phyloP scores from a whole-genome alignment of 495 filamentous ascomycete species.

The Oidiodendron maius region DNA sequence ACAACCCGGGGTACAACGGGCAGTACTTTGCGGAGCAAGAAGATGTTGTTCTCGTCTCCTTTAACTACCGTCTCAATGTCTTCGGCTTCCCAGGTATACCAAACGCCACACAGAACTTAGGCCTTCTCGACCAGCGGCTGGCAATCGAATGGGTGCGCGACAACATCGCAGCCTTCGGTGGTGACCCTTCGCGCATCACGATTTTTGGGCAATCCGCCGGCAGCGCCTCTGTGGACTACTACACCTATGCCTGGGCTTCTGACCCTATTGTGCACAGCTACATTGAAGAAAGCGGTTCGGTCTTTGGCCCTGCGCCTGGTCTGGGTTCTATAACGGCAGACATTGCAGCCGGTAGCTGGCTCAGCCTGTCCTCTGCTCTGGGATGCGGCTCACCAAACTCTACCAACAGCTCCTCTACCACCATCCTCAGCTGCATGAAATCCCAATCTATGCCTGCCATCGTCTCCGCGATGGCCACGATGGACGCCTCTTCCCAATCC shows the following conservation, averaged over 20 bases:
- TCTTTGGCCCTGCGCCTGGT: conserved; percentile 35
- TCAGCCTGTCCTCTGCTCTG: conserved; percentile 33
- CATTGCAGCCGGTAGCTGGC: conserved; percentile 27
- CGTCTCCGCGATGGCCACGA: conserved; percentile 6
- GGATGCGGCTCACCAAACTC: conserved; percentile 30
- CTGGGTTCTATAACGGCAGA: conserved; percentile 25
- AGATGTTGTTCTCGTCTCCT: conserved; percentile 52
- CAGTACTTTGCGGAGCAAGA: conserved; percentile 36
- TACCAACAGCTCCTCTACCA: conserved; percentile 24
- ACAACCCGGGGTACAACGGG: conserved; percentile 32
- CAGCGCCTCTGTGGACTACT: conserved; percentile 43
- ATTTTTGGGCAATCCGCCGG: conserved; percentile 49
- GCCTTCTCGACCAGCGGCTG: conserved; percentile 32
- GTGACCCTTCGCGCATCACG: conserved; percentile 28
- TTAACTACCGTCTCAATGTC: conserved; percentile 51
- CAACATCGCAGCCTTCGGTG: conserved; percentile 48
- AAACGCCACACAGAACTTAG: conserved; percentile 31
- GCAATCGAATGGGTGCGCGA: conserved; percentile 55
- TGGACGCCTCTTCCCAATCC: conserved; percentile 21
- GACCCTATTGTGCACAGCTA: conserved; percentile 40
- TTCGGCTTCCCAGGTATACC: conserved; percentile 45
- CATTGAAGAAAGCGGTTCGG: conserved; percentile 49
- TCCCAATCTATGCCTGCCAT: conserved; percentile 26
- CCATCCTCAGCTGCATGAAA: conserved; percentile 39
- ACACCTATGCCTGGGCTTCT: conserved; percentile 39